phyloP scores from a whole-genome alignment of 345 rosid genomes.

The Pistacia vera region DNA sequence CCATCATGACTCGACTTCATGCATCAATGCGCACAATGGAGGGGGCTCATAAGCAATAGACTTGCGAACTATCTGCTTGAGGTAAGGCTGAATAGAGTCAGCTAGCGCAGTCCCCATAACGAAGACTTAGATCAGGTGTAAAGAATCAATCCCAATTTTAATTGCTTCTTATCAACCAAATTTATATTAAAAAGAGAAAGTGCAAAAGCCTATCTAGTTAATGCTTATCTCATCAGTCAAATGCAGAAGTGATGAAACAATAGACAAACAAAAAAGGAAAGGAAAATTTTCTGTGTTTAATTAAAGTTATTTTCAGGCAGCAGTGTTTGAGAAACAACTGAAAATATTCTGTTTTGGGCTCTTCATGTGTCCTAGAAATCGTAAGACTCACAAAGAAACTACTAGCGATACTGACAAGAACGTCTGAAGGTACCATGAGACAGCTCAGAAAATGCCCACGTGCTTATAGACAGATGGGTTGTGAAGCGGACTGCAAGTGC shows the following conservation, averaged over 20 bases:
- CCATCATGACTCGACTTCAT: no score
- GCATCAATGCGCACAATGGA: no score
- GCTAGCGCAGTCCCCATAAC: no score
- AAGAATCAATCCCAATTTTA: slow-evolving; percentile 31
- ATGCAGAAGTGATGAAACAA: neutral
- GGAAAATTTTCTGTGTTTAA: neutral
- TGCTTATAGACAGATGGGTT: slow-evolving; percentile 63
- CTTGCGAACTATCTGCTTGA: no score
- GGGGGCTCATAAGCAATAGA: no score
- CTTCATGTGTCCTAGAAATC: slow-evolving; percentile 45
- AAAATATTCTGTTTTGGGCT: slow-evolving; percentile 13
- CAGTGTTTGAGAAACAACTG: slow-evolving; percentile 10
- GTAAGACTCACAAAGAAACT: slow-evolving; percentile 86
- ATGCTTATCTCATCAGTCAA: slow-evolving; percentile 1
- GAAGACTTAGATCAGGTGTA: no score
- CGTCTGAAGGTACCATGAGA: slow-evolving; percentile 96
- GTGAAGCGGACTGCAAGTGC: slow-evolving; percentile 52
- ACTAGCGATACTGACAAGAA: slow-evolving; percentile 98
- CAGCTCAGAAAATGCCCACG: slow-evolving; percentile 90
- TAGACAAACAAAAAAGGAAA: neutral
- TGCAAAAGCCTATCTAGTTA: slow-evolving; percentile 18
- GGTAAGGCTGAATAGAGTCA: no score
- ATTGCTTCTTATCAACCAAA: slow-evolving; percentile 41
- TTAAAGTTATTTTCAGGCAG: slow-evolving; percentile 22
- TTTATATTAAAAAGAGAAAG: slow-evolving; percentile 12